Percentiles rank a stretch among this genome's conserved stretches.
These are phyloP conservation scores for Verruconis gallopava DNA, from an alignment of 2,329 filamentous ascomycete genomes.

Conservation along the genomic window DNA sequence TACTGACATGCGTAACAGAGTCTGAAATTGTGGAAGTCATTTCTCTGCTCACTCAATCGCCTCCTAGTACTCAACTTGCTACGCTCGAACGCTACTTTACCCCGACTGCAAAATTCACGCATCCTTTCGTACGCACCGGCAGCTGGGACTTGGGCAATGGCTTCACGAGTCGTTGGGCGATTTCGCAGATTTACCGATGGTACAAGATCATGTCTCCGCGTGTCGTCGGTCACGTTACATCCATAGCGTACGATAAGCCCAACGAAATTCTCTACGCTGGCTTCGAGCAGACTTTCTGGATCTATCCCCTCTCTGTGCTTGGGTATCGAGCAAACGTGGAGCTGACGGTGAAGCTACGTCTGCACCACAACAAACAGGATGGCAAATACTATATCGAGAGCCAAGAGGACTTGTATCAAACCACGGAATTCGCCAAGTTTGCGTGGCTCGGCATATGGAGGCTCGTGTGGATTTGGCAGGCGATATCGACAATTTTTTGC, in stretches of 20 bases:
- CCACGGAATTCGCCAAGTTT: conserved; percentile 64
- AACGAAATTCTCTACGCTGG: conserved; percentile 59
- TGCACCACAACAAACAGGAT: conserved; percentile 34
- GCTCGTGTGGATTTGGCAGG: conserved; percentile 49
- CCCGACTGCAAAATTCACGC: conserved; percentile 56
- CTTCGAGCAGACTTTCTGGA: conserved; percentile 60
- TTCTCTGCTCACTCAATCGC: conserved; percentile 52
- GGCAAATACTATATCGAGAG: conserved; percentile 56
- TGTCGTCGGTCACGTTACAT: conserved; percentile 55
- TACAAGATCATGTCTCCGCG: conserved; percentile 51
- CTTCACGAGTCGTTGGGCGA: conserved; percentile 49
- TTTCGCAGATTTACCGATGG: conserved; percentile 61
- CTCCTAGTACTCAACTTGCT: conserved; percentile 49
- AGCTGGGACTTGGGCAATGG: conserved; percentile 26
- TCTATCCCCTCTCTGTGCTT: conserved; percentile 61
- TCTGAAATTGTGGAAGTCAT: conserved; percentile 55
- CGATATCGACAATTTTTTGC: conserved; percentile 52
- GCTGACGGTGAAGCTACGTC: conserved; percentile 54
- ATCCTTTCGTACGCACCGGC: conserved; percentile 63
- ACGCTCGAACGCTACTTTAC: conserved; percentile 63
- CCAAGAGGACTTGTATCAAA: conserved; percentile 75
- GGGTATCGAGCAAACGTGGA: conserved; percentile 50
- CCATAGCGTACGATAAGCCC: conserved; percentile 52
- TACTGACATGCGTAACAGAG: conserved; percentile 21
- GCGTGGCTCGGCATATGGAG: conserved; percentile 47